Base-by-base conservation (phyloP, 148 eudicot species). In the Nyssa sinensis region DNA sequence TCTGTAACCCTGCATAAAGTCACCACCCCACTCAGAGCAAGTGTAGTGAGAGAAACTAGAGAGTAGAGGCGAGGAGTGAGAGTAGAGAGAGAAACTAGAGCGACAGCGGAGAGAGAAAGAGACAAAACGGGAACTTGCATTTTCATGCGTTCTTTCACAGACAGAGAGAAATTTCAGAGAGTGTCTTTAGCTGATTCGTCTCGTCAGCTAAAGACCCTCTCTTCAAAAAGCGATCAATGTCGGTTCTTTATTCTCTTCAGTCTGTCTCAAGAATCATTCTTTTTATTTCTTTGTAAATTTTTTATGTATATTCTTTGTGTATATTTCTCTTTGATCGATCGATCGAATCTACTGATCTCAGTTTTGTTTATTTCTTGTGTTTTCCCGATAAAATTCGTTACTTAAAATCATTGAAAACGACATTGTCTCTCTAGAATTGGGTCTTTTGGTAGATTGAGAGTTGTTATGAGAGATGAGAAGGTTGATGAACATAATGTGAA, bases 181-280 rank as follows among this genome's bases (percentile, higher is more conserved):
- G 21, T 59, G 41, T n/a, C n/a, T n/a, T n/a, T n/a, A n/a, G 67
- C 5, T n/a, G n/a, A 64, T 29, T 12, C 44, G 33, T 57, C n/a
- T n/a, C n/a, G n/a, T 70, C 27, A 71, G 66, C 44, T 34, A 73
- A 73, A 73, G 75, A 28, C 39, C 30, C 29, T 58, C 35, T 53
- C 19, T 53, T 41, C 28, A 62, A 35, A 60, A 65, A 53, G 19
- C 21, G 64, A 65, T 82, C 79, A 78, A 82, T 82, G 82, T 82
- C 78, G 74, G 82, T 78, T 75, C 75, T 80, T 41, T 74, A 72
- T 28, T 62, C 68, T 34, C 37, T 73, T 66, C 64, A 24, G 30
- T 39, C 66, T 47, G 49, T 65, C 62, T 49, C 70, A 33, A 47
- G 62, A 23, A 51, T 62, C 62, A 5, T 35, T 62, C 30, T 59